These are phyloP conservation scores for Cardiospermum halicacabum DNA, from an alignment of 345 rosid genomes.

Conservation along the genomic window DNA sequence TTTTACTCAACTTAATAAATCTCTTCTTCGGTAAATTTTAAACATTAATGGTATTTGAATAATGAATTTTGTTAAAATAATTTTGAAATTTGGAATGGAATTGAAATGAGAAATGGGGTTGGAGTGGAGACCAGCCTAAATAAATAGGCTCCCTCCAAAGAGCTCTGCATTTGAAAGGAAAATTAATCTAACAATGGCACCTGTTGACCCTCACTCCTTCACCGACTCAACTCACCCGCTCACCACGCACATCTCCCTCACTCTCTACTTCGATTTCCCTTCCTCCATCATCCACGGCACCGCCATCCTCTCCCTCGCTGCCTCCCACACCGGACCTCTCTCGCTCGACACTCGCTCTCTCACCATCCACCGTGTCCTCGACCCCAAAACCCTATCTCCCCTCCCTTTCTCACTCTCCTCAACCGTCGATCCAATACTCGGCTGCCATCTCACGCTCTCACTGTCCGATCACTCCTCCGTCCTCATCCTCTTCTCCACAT, in stretches of 20 bases:
- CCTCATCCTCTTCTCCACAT: conserved; percentile 50
- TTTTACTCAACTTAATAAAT: too few species aligned
- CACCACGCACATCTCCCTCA: conserved; percentile 58
- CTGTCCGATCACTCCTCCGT: conserved; percentile 42
- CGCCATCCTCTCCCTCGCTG: conserved; percentile 61
- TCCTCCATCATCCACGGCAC: conserved; percentile 70
- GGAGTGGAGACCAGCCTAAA: too few species aligned
- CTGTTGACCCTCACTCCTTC: conserved; percentile 83
- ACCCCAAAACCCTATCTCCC: conserved; percentile 37
- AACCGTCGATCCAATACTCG: conserved; percentile 42
- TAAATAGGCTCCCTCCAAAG: too few species aligned
- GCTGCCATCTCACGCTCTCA: conserved; percentile 36
- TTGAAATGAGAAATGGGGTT: too few species aligned
- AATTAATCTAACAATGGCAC: too few species aligned
- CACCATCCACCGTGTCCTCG: conserved; percentile 34
- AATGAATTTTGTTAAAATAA: too few species aligned
- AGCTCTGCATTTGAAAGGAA: too few species aligned
- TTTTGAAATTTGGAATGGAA: too few species aligned
- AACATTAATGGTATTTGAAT: too few species aligned
- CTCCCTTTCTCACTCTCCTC: conserved; percentile 46
- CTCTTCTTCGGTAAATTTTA: too few species aligned
- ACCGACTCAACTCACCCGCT: conserved; percentile 66
- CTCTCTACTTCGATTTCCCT: conserved; percentile 72
- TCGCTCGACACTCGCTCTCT: conserved; percentile 76
- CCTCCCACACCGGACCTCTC: conserved; percentile 40